phyloP scores from a whole-genome alignment of 2,329 filamentous ascomycete species.

The Phialophora tarda region DNA sequence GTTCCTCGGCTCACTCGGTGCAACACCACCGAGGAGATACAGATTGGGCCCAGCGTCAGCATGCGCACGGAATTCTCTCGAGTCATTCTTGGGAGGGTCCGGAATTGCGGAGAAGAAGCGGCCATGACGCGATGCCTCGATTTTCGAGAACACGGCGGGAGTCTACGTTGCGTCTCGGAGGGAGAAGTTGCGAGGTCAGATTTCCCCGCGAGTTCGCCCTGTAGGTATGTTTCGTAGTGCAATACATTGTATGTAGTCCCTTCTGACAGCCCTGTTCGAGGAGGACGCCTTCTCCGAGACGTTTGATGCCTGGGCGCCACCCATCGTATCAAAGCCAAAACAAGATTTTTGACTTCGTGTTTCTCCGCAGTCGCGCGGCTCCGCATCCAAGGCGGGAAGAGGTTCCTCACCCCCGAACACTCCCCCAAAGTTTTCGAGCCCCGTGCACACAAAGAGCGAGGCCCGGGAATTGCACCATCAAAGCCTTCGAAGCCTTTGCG shows the following conservation, averaged over 20 bases:
- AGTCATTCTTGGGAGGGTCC: too few species aligned
- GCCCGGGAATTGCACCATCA: not conserved
- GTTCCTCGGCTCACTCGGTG: not conserved
- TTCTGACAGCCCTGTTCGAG: not conserved
- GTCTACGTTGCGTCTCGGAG: not conserved
- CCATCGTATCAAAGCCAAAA: not conserved
- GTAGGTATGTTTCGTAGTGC: not conserved
- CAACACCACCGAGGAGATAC: not conserved
- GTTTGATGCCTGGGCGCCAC: not conserved
- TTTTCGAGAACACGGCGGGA: not conserved
- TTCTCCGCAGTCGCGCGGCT: not conserved
- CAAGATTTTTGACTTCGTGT: slow-evolving; percentile 1
- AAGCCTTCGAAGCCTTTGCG: not conserved
- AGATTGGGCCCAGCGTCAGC: not conserved
- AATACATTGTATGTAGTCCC: not conserved
- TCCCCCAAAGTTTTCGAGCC: not conserved
- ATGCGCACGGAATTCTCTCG: too few species aligned
- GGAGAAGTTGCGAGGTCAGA: not conserved
- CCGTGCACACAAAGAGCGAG: not conserved
- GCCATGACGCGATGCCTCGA: not conserved
- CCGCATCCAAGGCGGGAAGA: not conserved
- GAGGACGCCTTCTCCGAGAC: not conserved
- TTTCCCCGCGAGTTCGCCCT: not conserved
- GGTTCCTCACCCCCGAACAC: not conserved
- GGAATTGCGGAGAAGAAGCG: too few species aligned